These are phyloP conservation scores for Colletotrichum tabaci DNA, from an alignment of 2,329 filamentous ascomycete genomes.

Conservation along the genomic window DNA sequence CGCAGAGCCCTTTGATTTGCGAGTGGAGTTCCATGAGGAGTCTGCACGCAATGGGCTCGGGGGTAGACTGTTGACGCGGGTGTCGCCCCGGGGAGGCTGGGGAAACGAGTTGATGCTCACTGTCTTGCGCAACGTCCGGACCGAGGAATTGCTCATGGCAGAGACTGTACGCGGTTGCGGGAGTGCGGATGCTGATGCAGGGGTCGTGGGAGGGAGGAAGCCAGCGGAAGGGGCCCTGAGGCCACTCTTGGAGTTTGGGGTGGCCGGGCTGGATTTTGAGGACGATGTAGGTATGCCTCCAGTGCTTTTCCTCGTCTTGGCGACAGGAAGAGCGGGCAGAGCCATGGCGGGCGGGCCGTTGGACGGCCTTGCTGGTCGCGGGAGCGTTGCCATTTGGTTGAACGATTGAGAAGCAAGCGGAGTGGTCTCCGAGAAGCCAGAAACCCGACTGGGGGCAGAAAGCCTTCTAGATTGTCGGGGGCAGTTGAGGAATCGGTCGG, in stretches of 20 bases:
- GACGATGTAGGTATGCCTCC: constrained; percentile 60
- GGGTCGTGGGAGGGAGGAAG: constrained; percentile 65
- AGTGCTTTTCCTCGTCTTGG: constrained; percentile 80
- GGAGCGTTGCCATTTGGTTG: constrained; percentile 67
- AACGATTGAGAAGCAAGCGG: constrained; percentile 32
- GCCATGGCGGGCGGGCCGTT: constrained; percentile 80
- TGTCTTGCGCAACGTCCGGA: constrained; percentile 84
- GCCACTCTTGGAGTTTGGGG: constrained; percentile 69
- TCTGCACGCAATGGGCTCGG: constrained; percentile 72
- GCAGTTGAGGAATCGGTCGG: constrained; percentile 43
- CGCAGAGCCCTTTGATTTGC: constrained; percentile 70
- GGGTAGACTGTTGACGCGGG: constrained; percentile 72
- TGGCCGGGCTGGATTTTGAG: constrained; percentile 61
- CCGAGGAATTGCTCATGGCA: constrained; percentile 67
- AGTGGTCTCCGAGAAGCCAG: constrained; percentile 19
- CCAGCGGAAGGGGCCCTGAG: constrained; percentile 73
- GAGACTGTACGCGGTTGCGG: constrained; percentile 70
- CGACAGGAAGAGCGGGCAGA: constrained; percentile 80
- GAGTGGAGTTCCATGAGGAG: constrained; percentile 58
- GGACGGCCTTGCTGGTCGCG: constrained; percentile 76
- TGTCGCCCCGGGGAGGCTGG: constrained; percentile 82
- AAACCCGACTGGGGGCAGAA: constrained; percentile 26
- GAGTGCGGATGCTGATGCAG: constrained; percentile 67
- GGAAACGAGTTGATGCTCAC: constrained; percentile 96
- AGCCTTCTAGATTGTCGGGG: constrained; percentile 33